Evolutionary conservation across 2,329 filamentous ascomycete genomes (phyloP), one percentile per base, ranked within the genome.

Genomic region (Dactylellina cionopaga): DNA sequence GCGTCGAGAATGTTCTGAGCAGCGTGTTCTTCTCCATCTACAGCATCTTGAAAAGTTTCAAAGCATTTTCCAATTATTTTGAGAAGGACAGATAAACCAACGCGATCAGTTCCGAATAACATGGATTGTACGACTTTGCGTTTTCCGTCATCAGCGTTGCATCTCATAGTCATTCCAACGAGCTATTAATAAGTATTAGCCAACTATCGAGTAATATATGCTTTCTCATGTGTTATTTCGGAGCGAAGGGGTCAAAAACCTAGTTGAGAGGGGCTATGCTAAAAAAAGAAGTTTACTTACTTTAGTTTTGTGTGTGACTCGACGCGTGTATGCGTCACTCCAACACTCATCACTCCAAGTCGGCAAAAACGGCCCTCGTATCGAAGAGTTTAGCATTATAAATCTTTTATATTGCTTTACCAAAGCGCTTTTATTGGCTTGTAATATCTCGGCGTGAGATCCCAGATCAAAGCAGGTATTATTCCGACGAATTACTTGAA

Each of bases 291-390:
- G n/a, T 2, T n/a, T 10, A 54, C 65, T 54, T 73, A 79, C 78
- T 76, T 79, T 80, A 29, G 75, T 75, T 46, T 74, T 60, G n/a
- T 79, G 76, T 10, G 76, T 79, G 29, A 81, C 19, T n/a, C 76
- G 76, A 4, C 74, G 64, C 10, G 81, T 72, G 24, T 78, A 81
- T n/a, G 77, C 66, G 52, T 81, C 80, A 22, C 77, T 79, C 80
- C 80, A 82, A 76, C 81, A 82, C 33, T 71, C 70, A 10, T 74
- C 49, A 70, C 77, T 77, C 78, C 78, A 81, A 44, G 76, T 74
- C 2, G 80, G 80, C 10, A 81, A 54, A 71, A 81, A 81, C 0
- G 81, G 81, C 0, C 80, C 80, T 15, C 80, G 76, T 4, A 81
- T 74, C 56, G 76, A 79, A 10, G 79, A 76, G 60, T 80, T 80